Conservation (phyloP, 2,329 filamentous ascomycete species). For the Penicillium sp. region DNA sequence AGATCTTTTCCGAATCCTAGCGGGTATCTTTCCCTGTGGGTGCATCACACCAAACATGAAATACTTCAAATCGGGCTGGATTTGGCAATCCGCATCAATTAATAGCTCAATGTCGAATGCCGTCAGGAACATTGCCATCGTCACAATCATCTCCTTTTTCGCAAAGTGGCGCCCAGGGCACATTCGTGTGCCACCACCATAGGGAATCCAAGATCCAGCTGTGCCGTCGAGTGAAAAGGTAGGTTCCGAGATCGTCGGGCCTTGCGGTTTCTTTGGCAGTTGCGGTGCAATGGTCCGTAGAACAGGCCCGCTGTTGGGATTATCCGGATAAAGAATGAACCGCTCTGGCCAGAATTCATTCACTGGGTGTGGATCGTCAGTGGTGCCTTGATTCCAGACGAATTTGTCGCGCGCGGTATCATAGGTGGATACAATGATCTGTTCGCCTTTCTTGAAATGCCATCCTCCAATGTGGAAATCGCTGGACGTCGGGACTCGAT, state of each 20-base stretch:
- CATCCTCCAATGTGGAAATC: neutral
- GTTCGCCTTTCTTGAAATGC: neutral
- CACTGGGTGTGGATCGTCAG: neutral
- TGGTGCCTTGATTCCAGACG: neutral
- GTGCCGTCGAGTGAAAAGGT: constrained; percentile 17
- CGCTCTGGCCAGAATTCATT: neutral
- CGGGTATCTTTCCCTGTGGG: neutral
- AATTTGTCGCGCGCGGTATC: neutral
- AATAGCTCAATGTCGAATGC: neutral
- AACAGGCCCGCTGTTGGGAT: neutral
- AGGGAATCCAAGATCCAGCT: constrained; percentile 29
- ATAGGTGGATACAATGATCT: neutral
- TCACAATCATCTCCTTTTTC: constrained; percentile 44
- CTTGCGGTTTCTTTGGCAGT: neutral
- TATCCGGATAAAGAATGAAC: neutral
- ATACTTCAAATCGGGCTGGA: neutral
- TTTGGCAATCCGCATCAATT: neutral
- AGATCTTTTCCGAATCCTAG: neutral
- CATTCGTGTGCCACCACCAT: constrained; percentile 38
- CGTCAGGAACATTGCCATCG: constrained; percentile 29
- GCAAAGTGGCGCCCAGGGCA: constrained; percentile 47
- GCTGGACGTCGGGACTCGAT: neutral
- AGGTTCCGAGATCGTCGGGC: neutral
- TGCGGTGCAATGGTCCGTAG: neutral
- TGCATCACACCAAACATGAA: neutral